A percentile compares a stretch with the other conserved stretches of the same genome.
These are phyloP conservation scores for Nicotiana tabacum DNA, from an alignment of 257 asterid species.

Conservation along the genomic window DNA sequence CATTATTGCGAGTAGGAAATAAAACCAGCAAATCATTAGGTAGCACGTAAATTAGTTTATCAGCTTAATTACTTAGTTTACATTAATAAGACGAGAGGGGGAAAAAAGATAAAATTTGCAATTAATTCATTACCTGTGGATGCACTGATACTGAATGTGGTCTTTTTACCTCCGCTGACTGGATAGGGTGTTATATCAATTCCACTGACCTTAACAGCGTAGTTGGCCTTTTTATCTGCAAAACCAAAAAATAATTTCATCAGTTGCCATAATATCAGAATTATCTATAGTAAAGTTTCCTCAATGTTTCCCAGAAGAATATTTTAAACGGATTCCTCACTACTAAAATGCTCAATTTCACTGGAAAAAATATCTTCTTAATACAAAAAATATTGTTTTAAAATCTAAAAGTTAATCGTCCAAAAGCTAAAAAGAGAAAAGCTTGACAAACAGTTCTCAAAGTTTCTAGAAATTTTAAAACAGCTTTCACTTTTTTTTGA, in stretches of 20 bases:
- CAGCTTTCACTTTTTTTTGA: no score
- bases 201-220: conserved; percentile 59
- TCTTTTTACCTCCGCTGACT: conserved; percentile 38
- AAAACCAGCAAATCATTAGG: background rate
- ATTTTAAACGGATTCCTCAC: background rate
- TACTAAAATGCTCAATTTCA: background rate
- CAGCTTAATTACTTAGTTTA: background rate
- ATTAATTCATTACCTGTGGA: conserved; percentile 44
- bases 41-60: background rate
- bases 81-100: background rate
- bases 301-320: background rate
- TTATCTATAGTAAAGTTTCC: background rate
- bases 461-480: no score
- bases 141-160: conserved; percentile 66
- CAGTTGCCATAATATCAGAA: background rate
- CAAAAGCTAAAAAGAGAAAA: no score
- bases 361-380: background rate
- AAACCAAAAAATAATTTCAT: background rate
- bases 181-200: conserved; percentile 75
- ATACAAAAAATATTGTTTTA: background rate
- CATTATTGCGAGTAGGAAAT: background rate
- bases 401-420: background rate
- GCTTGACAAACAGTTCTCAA: no score
- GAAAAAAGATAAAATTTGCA: background rate
- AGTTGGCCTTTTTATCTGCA: conserved; percentile 52